Percentiles rank a stretch among this genome's conserved stretches.
phyloP scores from a whole-genome alignment of 2,329 filamentous ascomycete genomes.

The Colletotrichum cereale region DNA sequence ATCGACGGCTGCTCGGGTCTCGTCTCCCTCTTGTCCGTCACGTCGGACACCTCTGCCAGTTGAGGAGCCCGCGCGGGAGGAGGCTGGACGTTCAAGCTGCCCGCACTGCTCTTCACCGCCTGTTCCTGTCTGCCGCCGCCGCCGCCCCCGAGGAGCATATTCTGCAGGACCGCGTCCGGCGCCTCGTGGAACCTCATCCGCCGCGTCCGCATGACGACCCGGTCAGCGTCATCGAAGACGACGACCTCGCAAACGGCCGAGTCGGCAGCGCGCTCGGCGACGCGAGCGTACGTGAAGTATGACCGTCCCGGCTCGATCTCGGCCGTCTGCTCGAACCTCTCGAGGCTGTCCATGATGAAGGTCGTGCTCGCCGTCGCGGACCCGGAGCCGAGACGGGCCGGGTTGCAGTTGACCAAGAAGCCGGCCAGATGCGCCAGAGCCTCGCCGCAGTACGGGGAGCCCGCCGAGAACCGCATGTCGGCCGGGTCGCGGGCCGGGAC shows the following conservation, averaged over 20 bases:
- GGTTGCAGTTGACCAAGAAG: slow-evolving; percentile 8
- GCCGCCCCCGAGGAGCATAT: not conserved
- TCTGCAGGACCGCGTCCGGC: not conserved
- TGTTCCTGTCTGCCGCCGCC: not conserved
- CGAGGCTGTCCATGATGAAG: slow-evolving; percentile 23
- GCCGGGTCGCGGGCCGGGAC: not conserved
- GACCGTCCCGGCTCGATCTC: not conserved
- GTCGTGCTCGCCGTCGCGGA: not conserved
- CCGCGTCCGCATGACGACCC: not conserved
- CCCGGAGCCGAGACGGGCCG: not conserved
- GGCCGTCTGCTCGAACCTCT: not conserved
- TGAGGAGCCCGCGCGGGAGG: not conserved
- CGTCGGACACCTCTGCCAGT: not conserved
- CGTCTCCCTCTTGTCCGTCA: not conserved
- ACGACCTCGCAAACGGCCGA: slow-evolving; percentile 3
- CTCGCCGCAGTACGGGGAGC: slow-evolving; percentile 18
- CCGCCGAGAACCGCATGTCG: not conserved
- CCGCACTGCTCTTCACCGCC: too few relatives aligned
- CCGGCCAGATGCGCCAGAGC: slow-evolving; percentile 7
- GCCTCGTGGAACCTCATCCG: slow-evolving; percentile 18
- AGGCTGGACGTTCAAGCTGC: not conserved
- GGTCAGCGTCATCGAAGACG: slow-evolving; percentile 7
- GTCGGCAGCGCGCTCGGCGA: not conserved
- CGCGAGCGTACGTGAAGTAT: slow-evolving; percentile 2
- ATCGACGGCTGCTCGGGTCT: not conserved